Evolutionary conservation across 768 basidiomycete genomes (phyloP), one percentile per base, ranked within the genome.

Genomic region (Sutorius australiensis): DNA sequence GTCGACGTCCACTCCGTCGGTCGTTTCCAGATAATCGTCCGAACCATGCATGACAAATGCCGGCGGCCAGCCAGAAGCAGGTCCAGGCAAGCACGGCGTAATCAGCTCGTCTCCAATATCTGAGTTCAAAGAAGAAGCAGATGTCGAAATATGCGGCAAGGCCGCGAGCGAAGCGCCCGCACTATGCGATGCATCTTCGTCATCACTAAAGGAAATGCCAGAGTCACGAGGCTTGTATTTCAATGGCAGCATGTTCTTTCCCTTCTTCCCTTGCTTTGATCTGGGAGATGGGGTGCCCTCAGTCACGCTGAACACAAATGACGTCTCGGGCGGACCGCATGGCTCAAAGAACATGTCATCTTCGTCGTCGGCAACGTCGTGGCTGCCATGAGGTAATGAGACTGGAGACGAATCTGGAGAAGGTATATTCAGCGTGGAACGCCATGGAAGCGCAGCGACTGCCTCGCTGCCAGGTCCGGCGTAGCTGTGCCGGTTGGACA

Each of bases 191-290:
- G 40, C 73, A 41, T 67, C 67, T 46, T 83, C 81, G 46, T 87
- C 86, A 41, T 88, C 85, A 58, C 78, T 82, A 5, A 86, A 65
- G 7, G 74, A 78, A 37, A 86, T 70, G 12, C 84, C 81, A 1
- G 86, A 87, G 65, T 89, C 86, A 12, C 82, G 75, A n/a, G 81
- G 79, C 48, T 80, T 80, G 70, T 80, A 89, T 68, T 91, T 92
- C 62, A 79, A 81, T 28, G 80, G 80, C 40, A 89, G 64, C 30
- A 75, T 61, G 3, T 64, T 50, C 54, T 62, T 62, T 21, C 49
- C 42, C 38, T 48, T 61, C 69, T 62, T 62, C 21, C 49, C 42
- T 34, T 48, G 61, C 69, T 75, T 62, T 27, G 74, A 66, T 45
- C 75, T 66, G 3, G 79, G 86, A 31, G 78, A 82, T 12, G 87